Base-by-base conservation (phyloP, 495 filamentous ascomycete genomes). In the Hypoxylon crocopeplum region DNA sequence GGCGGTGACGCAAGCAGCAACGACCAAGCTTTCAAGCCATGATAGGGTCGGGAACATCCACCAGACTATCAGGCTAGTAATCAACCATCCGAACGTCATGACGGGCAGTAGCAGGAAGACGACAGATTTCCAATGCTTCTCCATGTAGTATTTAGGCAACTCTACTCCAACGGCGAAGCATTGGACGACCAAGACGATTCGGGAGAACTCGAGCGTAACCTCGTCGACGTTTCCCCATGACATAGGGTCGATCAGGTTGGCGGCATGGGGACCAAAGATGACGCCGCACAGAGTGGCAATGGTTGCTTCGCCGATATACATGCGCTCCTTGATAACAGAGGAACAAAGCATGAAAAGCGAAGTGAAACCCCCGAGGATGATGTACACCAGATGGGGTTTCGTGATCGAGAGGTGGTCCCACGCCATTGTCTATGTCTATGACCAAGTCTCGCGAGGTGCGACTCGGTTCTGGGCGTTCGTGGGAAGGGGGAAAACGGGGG, bases 141-240 rank as follows among this genome's bases (percentile, higher is more conserved):
- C 93, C 95, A 99, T 98, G 75, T 98, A 99, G 70, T 84, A 86
- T 74, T 93, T 93, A 41, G 95, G 95, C 82, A 99, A 82, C 75
- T 99, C 95, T 79, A 99, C 95, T 19, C 95, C 95, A 52, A 99
- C 91, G 75, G 95, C 95, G 72, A 99, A 99, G 80, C 95, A 99
- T 79, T 99, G 95, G 30, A 99, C 95, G 48, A 98, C 95, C 27
- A 99, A 83, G 55, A 99, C 95, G 63, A 99, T 93, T 53, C 95
- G 87, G 8, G 93, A 97, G 79, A 93, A 97, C 71, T 99, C 95
- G 50, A 98, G 85, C 2, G 95, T 98, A 68, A 97, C 89, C 64
- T 95, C 91, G 75, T 99, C 95, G 40, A 89, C 83, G 68, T 92
- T 97, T 34, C 93, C 93, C 95, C 95, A 99, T 50, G 82, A 75